Conservation (phyloP, 2,329 filamentous ascomycete species). For the Trichoderma harzianum region DNA sequence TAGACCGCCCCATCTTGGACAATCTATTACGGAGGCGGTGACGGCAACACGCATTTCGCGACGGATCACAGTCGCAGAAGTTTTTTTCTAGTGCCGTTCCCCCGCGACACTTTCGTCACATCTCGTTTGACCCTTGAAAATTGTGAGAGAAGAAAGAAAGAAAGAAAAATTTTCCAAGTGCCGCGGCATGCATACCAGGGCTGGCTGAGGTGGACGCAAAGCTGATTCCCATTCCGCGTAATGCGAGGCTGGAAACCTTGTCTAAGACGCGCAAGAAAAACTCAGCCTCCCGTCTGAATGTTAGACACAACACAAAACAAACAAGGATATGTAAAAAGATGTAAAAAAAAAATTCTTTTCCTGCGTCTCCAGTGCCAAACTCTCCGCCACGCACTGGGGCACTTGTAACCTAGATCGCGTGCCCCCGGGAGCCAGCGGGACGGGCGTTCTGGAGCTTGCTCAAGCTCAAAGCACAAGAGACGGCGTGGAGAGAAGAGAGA, state of each 20-base stretch:
- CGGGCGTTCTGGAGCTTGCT: background rate
- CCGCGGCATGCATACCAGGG: background rate
- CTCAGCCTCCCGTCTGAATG: background rate
- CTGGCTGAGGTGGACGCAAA: background rate
- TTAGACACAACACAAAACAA: background rate
- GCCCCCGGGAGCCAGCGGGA: conserved; percentile 11
- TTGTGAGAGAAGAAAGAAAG: background rate
- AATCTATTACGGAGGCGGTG: conserved; percentile 1
- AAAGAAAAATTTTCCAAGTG: background rate
- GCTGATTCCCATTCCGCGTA: background rate
- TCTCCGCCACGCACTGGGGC: background rate
- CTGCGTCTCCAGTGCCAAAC: background rate
- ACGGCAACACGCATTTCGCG: background rate
- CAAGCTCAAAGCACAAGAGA: background rate
- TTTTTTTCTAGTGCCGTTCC: background rate
- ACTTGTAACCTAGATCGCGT: conserved; percentile 5
- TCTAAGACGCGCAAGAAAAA: background rate
- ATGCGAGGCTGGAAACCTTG: background rate
- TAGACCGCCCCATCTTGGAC: background rate
- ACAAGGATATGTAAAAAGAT: background rate
- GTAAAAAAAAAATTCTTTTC: background rate
- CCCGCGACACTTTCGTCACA: background rate
- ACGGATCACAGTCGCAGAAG: background rate
- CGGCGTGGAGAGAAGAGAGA: background rate
- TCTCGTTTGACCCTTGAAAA: background rate